These are phyloP conservation scores for Verticillium tricorpus DNA, from an alignment of 2,329 filamentous ascomycete genomes.

Conservation along the genomic window DNA sequence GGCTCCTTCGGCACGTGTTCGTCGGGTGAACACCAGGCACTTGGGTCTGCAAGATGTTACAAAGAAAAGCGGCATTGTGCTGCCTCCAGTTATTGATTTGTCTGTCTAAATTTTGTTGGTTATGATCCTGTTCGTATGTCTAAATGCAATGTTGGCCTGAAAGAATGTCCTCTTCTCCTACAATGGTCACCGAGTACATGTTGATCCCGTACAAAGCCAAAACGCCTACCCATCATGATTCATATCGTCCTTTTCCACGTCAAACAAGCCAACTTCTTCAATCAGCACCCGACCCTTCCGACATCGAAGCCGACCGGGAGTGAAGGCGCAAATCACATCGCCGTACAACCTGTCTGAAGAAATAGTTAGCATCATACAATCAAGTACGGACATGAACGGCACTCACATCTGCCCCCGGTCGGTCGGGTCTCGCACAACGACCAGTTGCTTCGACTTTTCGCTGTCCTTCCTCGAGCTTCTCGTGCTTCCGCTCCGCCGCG, in stretches of 20 bases:
- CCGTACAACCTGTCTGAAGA: conserved; percentile 10
- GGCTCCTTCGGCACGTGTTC: too few species aligned
- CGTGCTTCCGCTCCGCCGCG: conserved; percentile 5
- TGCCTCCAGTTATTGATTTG: background rate
- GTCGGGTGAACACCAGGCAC: too few species aligned
- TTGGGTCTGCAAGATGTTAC: background rate
- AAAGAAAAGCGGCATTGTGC: background rate
- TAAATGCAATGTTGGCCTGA: background rate
- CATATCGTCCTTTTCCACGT: background rate
- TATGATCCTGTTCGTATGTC: background rate
- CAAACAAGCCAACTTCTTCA: background rate
- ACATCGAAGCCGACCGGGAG: conserved; percentile 1
- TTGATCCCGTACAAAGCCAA: background rate
- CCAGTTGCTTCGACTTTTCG: conserved; percentile 12
- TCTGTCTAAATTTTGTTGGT: background rate
- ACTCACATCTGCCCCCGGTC: conserved; percentile 14
- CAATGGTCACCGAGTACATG: background rate
- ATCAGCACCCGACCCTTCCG: background rate
- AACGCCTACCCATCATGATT: background rate
- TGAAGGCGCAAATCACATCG: conserved; percentile 9
- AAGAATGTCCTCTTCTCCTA: background rate
- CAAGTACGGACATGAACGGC: background rate
- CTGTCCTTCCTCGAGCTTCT: conserved; percentile 9
- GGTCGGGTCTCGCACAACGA: conserved; percentile 12
- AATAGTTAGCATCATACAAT: conserved; percentile 2